Evolutionary conservation across 768 basidiomycete genomes (phyloP).

Genomic region (Tricholoma flavovirens): DNA sequence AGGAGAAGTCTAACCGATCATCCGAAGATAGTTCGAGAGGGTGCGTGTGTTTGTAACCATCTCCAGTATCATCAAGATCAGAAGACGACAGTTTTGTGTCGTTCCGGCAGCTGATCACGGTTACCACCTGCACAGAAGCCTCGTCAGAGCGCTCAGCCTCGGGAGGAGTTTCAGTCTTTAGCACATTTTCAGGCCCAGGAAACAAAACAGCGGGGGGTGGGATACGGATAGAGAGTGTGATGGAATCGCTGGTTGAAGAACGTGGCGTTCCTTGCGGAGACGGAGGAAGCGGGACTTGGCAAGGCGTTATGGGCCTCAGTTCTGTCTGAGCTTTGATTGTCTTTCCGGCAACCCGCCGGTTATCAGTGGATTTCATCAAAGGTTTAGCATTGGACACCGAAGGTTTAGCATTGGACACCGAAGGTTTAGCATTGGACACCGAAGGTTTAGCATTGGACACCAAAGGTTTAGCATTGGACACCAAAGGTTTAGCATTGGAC

Average conservation of each 20-base stretch:
- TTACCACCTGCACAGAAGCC: neutral
- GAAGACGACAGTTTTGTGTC: neutral
- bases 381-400: constrained; percentile 16
- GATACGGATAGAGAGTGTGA: neutral
- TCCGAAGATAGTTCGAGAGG: neutral
- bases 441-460: constrained; percentile 16
- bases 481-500: constrained; percentile 16
- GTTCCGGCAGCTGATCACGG: neutral
- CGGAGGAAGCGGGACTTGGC: constrained; percentile 30
- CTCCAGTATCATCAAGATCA: neutral
- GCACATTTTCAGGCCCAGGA: neutral
- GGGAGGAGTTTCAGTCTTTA: neutral
- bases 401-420: constrained; percentile 15
- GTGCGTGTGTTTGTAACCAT: neutral
- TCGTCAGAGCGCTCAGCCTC: neutral
- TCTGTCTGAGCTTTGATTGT: neutral
- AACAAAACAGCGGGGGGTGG: neutral
- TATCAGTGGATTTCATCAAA: constrained; percentile 5
- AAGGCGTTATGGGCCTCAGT: constrained; percentile 23
- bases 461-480: constrained; percentile 16
- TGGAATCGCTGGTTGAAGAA: neutral
- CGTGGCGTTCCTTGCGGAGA: constrained; percentile 18
- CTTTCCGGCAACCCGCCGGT: neutral
- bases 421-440: constrained; percentile 14
- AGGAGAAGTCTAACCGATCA: neutral